Conservation (phyloP, 1,284 basidiomycete species). For the Pulveroboletus ridleyi region DNA sequence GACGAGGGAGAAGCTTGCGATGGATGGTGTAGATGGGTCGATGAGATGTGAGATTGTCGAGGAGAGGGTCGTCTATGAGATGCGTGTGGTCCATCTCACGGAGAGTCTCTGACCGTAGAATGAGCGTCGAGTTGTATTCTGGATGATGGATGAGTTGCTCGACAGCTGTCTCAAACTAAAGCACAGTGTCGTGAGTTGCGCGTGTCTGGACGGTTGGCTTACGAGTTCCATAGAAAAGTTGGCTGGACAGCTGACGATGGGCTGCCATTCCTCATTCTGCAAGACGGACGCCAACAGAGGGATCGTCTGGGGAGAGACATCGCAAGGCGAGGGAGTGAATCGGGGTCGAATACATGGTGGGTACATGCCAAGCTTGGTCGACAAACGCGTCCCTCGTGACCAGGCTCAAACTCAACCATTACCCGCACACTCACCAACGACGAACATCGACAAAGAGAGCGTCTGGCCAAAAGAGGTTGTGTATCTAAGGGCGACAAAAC, state of each 20-base stretch:
- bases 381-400: constrained; percentile 20
- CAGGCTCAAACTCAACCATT: constrained; percentile 13
- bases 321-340: constrained; percentile 33
- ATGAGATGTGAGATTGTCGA: constrained; percentile 47
- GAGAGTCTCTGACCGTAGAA: constrained; percentile 76
- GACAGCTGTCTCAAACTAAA: constrained; percentile 69
- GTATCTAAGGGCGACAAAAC: constrained; percentile 22
- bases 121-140: constrained; percentile 85
- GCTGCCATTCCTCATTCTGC: constrained; percentile 36
- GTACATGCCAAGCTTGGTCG: constrained; percentile 13
- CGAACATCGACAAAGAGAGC: constrained; percentile 34
- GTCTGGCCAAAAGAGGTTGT: constrained; percentile 28
- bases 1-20: constrained; percentile 72
- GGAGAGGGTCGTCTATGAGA: neutral
- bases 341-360: constrained; percentile 25
- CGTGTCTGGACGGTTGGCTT: neutral
- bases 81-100: constrained; percentile 46
- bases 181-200: neutral
- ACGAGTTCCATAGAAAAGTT: constrained; percentile 52
- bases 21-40: constrained; percentile 54
- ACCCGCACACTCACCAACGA: too few species aligned
- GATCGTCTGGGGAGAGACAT: constrained; percentile 10
- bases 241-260: constrained; percentile 48
- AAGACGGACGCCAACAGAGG: constrained; percentile 15
- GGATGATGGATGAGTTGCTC: constrained; percentile 78